Evolutionary conservation across 2,329 filamentous ascomycete species (phyloP), one percentile per base, ranked within the genome.

Genomic region (Macrophomina tecta): DNA sequence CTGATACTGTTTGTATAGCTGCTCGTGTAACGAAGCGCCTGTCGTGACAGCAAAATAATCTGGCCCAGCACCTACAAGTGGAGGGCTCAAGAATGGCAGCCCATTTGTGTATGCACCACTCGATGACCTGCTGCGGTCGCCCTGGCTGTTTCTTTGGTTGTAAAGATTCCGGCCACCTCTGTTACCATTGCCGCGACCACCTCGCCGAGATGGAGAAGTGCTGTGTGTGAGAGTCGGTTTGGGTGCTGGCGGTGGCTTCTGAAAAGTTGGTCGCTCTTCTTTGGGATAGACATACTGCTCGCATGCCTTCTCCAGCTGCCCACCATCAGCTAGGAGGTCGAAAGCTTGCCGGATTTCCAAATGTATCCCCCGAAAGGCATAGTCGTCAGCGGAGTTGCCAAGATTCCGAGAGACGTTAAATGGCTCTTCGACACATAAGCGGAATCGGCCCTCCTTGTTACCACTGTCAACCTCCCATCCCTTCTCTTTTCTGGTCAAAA

Each of bases 331-430:
- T 18, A 97, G 87, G 65, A 93, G 80, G 67, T 93, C 91, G 76
- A 97, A 98, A 0, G 95, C 95, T 70, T 93, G 87, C 69, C 95
- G 89, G 60, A 99, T 83, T 79, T 99, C 95, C 71, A 93, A 79
- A 76, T 99, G 95, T 36, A 99, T 86, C 1, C 95, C 95, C 61
- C 91, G 88, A 80, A 97, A 97, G 0, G 95, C 94, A 51, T 92
- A 96, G 76, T 97, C 94, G 76, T 99, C 95, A 8, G 93, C 95
- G 1, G 95, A 98, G 73, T 99, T 99, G 49, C 94, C 95, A 53
- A 99, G 84, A 76, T 99, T 99, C 49, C 95, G 88, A 42, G 86
- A 85, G 4, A 86, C 90, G 73, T 97, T 99, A 83, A 99, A 99
- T 0, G 95, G 95, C 77, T 99, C 95, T 76, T 99, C 95, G 11